A percentile compares a stretch with the other conserved stretches of the same genome.
These are phyloP conservation scores for Scalesia atractyloides DNA, from an alignment of 129 eudicot species.

Conservation along the genomic window DNA sequence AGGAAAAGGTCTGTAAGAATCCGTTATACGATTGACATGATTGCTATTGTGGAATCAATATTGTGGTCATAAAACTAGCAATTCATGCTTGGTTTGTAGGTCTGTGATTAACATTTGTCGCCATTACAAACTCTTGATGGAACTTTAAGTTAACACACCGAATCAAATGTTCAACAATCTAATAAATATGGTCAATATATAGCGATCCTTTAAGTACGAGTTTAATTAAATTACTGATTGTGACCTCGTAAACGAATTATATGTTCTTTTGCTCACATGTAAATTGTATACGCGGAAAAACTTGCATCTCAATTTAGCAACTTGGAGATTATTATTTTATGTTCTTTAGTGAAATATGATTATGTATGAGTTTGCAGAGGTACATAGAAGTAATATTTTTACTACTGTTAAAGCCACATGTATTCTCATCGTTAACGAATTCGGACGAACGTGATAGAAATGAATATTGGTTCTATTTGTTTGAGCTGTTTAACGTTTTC, in stretches of 20 bases:
- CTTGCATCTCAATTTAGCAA: not conserved
- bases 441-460: not conserved
- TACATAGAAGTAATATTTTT: not conserved
- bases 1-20: not conserved
- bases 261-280: not conserved
- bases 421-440: not conserved
- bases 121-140: constrained; percentile 7
- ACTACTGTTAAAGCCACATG: not conserved
- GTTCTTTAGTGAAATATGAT: not conserved
- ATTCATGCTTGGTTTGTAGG: not conserved
- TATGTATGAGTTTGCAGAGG: not conserved
- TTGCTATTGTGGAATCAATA: not conserved
- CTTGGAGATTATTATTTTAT: not conserved
- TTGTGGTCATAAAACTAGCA: constrained; percentile 1
- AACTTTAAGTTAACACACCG: not conserved
- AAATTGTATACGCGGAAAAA: not conserved
- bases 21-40: not conserved
- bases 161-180: not conserved
- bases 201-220: not conserved
- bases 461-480: not conserved
- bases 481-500: not conserved
- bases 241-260: not conserved
- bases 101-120: not conserved
- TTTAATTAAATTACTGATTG: not conserved
- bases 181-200: not conserved